A percentile compares a stretch with the other conserved stretches of the same genome.
These are phyloP conservation scores for Trichocladium antarcticum DNA, from an alignment of 495 filamentous ascomycete species.

Conservation along the genomic window DNA sequence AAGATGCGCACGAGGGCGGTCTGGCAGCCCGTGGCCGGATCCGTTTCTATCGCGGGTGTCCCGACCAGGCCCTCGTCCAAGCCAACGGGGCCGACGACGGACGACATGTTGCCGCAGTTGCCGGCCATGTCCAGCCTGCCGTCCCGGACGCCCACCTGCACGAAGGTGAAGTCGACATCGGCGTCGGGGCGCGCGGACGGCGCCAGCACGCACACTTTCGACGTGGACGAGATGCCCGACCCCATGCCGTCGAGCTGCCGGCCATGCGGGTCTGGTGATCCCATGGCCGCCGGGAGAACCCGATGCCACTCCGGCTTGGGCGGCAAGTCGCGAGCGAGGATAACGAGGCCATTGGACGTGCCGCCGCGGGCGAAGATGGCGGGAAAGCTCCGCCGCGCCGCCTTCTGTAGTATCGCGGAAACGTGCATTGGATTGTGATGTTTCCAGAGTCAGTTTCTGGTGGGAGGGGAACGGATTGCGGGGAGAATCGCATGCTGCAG, in stretches of 20 bases:
- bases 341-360: constrained; percentile 57
- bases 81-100: constrained; percentile 55
- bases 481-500: no score
- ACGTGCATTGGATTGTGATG: no score
- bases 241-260: constrained; percentile 65
- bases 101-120: constrained; percentile 67
- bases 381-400: constrained; percentile 42
- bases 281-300: constrained; percentile 53
- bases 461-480: no score
- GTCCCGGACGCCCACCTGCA: constrained; percentile 52
- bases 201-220: constrained; percentile 58
- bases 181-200: constrained; percentile 37
- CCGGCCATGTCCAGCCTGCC: constrained; percentile 50
- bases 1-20: constrained; percentile 29
- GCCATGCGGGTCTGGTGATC: constrained; percentile 56
- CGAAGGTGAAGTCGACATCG: constrained; percentile 65
- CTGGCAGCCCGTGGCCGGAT: constrained; percentile 23
- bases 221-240: constrained; percentile 56
- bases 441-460: no score
- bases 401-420: no score
- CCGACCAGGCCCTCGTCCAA: constrained; percentile 43
- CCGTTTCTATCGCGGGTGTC: constrained; percentile 10
- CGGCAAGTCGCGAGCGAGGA: constrained; percentile 44
- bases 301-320: constrained; percentile 39
- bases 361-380: constrained; percentile 65